Evolutionary conservation across 2,329 filamentous ascomycete species (phyloP), one percentile per base, ranked within the genome.

Genomic region (Furcasterigmium furcatum): DNA sequence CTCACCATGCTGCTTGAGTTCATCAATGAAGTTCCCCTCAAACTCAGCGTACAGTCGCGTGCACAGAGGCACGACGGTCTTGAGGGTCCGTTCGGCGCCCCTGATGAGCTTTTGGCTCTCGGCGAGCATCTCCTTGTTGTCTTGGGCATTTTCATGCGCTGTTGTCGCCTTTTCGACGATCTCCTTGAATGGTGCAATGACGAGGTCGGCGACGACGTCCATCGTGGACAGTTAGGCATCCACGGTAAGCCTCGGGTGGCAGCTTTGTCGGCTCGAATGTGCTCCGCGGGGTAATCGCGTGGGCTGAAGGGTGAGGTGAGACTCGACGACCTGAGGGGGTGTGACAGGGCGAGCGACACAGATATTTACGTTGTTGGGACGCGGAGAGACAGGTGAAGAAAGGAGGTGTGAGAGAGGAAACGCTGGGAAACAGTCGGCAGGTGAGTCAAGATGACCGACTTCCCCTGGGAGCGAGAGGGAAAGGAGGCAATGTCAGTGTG

Each of bases 1-100:
- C 69, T 54, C 62, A 80, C 78, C 73, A 49, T 79, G 74, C 43
- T 78, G 76, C 50, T 74, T 77, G 21, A 82, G 64, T 6, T 73
- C 72, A 49, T 72, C 62, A 18, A 76, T 58, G 51, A 82, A 81
- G 48, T 65, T 70, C 20, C 59, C 51, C 5, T 73, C 72, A 44
- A 76, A 79, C 30, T 77, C 71, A 7, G 72, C 68, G 36, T 71
- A 58, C 39, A 72, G 65, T 44, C 71, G 74, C 48, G 62, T 66
- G 56, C 75, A 79, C 12, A 77, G 58, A 29, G 75, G 74, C 52
- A 78, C 73, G 35, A 81, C 69, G 44, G 63, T 70, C 56, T 73
- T 74, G 43, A 78, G 53, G 2, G 72, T 70, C 44, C 71, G 68
- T 46, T 76, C 71, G 36, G 73, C 74, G 51, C 75, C 72, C 47